Base-by-base conservation (phyloP, 352 stramenopile species). In the Phytophthora hybrid region DNA sequence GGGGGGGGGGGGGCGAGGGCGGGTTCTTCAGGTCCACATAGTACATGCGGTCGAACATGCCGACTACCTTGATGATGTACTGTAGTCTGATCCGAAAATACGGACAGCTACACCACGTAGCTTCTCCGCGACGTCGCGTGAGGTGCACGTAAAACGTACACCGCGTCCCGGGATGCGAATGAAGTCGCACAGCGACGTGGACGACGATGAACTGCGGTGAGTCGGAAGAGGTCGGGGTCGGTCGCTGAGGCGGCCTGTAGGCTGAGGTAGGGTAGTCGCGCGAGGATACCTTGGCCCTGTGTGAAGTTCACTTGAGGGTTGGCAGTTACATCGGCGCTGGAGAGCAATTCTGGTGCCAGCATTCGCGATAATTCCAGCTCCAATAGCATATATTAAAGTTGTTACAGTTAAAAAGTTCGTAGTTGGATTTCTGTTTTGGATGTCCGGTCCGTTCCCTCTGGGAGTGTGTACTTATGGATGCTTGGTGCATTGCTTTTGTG, bases 401-500 rank as follows among this genome's bases (percentile, higher is more conserved):
- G 47, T 68, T 68, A 51, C 62, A 69, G 47, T 69, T 69, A 69
- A 62, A 69, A 69, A 44, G 52, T 49, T 69, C 62, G 62, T 69
- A 69, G 62, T 69, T 69, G 63, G 53, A 70, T 70, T 70, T 70
- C 54, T 70, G 63, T 63, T 63, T 70, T 63, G 54, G 34, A 58
- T 58, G 59, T 57, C 59, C 16, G 57, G 60, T 67, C 1, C 26
- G 26, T 2, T 29, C 60, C 60, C 41, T 70, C 54, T 70, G 52
- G 52, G 53, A 70, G 52, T 60, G 63, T n/a, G 63, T 70, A 70
- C 63, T 62, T 71, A 64, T 64, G 63, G 63, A 71, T 68, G 61
- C 59, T 68, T 34, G 57, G 55, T n/a, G 57, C 39, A 63, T 63
- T 63, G n/a, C 2, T 61, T 62, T 63, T 63, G 57, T 63, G 57